These are phyloP conservation scores for Pyropia yezoensis DNA, from an alignment of 23 red algal species.

Conservation along the genomic window DNA sequence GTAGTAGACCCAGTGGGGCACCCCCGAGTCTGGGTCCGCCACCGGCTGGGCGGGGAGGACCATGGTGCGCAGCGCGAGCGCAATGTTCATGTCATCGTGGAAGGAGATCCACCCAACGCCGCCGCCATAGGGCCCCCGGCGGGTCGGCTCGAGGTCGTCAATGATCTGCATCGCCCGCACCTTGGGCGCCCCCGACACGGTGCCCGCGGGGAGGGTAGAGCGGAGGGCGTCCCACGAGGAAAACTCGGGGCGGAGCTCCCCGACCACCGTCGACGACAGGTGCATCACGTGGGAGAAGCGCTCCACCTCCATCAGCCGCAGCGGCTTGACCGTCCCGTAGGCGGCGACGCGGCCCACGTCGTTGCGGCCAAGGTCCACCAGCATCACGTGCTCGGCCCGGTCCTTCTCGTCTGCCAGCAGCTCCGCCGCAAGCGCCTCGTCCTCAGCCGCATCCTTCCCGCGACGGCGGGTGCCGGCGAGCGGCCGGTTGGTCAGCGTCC, in stretches of 20 bases:
- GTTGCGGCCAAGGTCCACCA: constrained; percentile 98
- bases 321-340: constrained; percentile 78
- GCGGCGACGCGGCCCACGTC: constrained; percentile 82
- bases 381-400: constrained; percentile 90
- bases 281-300: constrained; percentile 98
- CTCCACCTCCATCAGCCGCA: constrained; percentile 85
- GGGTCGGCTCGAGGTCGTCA: constrained; percentile 85
- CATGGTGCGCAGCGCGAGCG: constrained; percentile 94
- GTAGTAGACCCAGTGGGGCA: constrained; percentile 57
- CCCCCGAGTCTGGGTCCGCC: constrained; percentile 3
- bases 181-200: constrained; percentile 92
- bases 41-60: constrained; percentile 54
- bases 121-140: constrained; percentile 96
- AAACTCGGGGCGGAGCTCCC: constrained; percentile 60
- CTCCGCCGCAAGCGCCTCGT: constrained; percentile 65
- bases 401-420: constrained; percentile 91
- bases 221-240: constrained; percentile 94
- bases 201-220: constrained; percentile 85
- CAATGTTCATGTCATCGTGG: constrained; percentile 96
- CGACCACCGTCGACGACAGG: constrained; percentile 79
- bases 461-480: constrained; percentile 87
- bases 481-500: constrained; percentile 85
- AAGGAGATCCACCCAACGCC: constrained; percentile 96
- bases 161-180: constrained; percentile 99
- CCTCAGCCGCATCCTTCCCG: constrained; percentile 71